Base-by-base conservation (phyloP, 2,329 filamentous ascomycete species). In the Zasmidium citrigriseum region DNA sequence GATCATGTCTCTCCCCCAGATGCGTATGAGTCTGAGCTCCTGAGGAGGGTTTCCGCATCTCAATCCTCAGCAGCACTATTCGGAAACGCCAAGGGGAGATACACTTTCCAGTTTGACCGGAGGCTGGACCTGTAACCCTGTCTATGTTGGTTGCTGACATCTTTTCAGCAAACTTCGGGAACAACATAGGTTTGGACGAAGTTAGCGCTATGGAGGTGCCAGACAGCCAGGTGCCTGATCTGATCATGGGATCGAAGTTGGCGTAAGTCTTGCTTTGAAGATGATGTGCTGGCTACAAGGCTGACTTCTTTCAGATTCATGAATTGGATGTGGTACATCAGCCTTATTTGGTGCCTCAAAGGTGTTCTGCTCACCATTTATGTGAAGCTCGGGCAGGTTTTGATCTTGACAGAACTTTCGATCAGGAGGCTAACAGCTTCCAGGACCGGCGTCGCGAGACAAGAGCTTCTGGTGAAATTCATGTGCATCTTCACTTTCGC, bases 321-420 rank as follows among this genome's bases (percentile, higher is more conserved):
- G 53, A 70, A 70, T 51, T 74, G 72, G 72, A 69, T 72, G 51
- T 73, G 68, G 66, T 74, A 73, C 52, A 68, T 74, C 23, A 67
- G 61, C 44, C 66, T 71, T 55, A 68, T 73, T 4, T 74, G 71
- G 71, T 68, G 59, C 24, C 52, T 73, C 22, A 73, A 74, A 48
- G 68, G 64, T 2, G 67, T 74, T n/a, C 58, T 74, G 4, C 59
- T 73, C 11, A 68, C 66, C 45, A 64, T 73, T 4, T 74, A 72
- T 52, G 65, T 66, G 60, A 70, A 69, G 53, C 52, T 62, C 16
- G 69, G 55, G 55, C 45, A 22, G 18, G 27, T 18, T 25, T 14
- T 4, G 41, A 4, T 14, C 34, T 23, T 44, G 18, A 25, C 12
- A n/a, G 41, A 11, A 20, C n/a, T n/a, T 24, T 27, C 23, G n/a